Percentiles rank a stretch among this genome's conserved stretches.
These are phyloP conservation scores for Tremella yokohamensis DNA, from an alignment of 768 basidiomycete genomes.

Conservation along the genomic window DNA sequence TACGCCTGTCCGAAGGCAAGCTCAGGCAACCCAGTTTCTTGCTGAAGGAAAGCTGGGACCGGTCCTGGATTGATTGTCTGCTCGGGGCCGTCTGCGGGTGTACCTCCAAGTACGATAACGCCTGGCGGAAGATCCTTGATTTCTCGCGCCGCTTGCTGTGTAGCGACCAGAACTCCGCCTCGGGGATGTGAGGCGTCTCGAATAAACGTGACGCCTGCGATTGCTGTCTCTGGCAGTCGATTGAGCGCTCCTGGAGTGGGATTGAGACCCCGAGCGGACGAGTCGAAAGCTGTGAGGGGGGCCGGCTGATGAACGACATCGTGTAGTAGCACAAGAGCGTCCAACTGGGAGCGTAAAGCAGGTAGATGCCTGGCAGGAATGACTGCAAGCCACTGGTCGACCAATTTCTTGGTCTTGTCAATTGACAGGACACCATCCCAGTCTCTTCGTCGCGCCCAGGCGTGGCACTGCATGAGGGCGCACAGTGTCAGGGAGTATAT, in stretches of 20 bases:
- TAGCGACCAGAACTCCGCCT: conserved; percentile 24
- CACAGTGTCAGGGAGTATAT: conserved; percentile 17
- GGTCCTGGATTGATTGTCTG: not conserved
- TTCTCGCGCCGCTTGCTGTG: conserved; percentile 19
- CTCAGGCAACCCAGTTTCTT: too few species aligned
- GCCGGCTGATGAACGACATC: not conserved
- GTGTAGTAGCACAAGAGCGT: too few species aligned
- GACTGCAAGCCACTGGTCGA: conserved; percentile 14
- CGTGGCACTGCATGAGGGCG: conserved; percentile 19
- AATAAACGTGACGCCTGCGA: conserved; percentile 20
- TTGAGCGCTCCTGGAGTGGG: conserved; percentile 23
- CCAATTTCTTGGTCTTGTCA: conserved; percentile 12
- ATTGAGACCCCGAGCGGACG: conserved; percentile 13
- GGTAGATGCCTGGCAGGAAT: conserved; percentile 13
- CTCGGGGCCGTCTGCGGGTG: conserved; percentile 1
- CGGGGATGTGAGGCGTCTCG: conserved; percentile 18
- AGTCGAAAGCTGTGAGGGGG: conserved; percentile 15
- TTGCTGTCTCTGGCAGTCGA: conserved; percentile 18
- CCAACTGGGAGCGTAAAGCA: not conserved
- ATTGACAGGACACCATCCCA: conserved; percentile 21
- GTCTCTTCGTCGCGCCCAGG: conserved; percentile 19
- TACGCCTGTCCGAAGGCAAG: not conserved
- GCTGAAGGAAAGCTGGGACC: not conserved
- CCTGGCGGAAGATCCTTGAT: conserved; percentile 26
- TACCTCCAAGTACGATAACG: conserved; percentile 22